Evolutionary conservation across 1,284 basidiomycete genomes (phyloP).

Genomic region (Fomitopsis schrenkii): DNA sequence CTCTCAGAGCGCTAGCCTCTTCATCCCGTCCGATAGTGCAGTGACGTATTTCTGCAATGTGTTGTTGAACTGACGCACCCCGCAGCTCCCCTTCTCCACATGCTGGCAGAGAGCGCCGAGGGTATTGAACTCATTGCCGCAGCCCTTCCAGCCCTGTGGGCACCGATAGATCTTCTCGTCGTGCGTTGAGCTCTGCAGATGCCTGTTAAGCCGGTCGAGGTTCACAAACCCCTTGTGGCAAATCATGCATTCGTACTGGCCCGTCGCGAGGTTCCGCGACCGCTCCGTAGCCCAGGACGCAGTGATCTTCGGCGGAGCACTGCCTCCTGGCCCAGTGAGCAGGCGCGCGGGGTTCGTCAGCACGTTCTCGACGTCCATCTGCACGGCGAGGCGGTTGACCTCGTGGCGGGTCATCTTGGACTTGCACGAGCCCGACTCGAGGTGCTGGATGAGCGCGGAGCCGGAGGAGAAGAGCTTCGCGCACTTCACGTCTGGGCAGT

Average conservation of each 20-base stretch:
- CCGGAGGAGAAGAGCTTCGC: constrained; percentile 22
- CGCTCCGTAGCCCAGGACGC: constrained; percentile 25
- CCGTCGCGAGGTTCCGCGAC: constrained; percentile 30
- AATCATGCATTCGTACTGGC: constrained; percentile 35
- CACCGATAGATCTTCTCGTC: constrained; percentile 21
- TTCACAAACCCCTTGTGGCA: constrained; percentile 15
- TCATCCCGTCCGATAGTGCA: constrained; percentile 5
- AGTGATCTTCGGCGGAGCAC: background rate
- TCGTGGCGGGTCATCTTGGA: constrained; percentile 25
- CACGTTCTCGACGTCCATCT: constrained; percentile 23
- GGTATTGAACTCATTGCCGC: constrained; percentile 22
- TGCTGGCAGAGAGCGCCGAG: constrained; percentile 30
- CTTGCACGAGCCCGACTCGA: constrained; percentile 28
- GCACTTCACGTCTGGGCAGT: constrained; percentile 23
- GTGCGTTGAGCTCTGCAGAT: constrained; percentile 23
- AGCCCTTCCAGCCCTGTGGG: constrained; percentile 18
- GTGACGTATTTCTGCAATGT: constrained; percentile 20
- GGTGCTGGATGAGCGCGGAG: constrained; percentile 29
- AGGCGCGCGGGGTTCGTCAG: constrained; percentile 29
- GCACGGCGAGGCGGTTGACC: constrained; percentile 24
- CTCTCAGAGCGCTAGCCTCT: background rate
- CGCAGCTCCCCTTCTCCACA: constrained; percentile 28
- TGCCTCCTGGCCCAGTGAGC: constrained; percentile 19
- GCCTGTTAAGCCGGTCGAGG: constrained; percentile 15
- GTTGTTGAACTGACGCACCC: constrained; percentile 20